Evolutionary conservation across 2,329 filamentous ascomycete genomes (phyloP).

Genomic region (Alternaria angustiovoidea): DNA sequence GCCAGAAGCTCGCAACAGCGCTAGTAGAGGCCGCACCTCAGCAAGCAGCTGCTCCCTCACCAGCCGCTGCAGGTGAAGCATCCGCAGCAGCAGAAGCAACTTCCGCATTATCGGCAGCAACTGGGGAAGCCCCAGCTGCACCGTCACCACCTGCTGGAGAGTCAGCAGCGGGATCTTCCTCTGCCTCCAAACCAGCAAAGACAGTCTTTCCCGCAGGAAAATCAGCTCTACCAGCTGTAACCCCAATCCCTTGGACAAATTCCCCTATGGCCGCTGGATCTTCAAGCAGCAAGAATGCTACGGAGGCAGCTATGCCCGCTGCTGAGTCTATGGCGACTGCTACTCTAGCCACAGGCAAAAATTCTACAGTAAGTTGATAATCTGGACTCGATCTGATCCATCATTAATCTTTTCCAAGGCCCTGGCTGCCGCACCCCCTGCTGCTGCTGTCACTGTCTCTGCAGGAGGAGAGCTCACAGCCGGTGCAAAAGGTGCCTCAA

Average conservation of each 20-base stretch:
- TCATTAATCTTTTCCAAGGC: not conserved
- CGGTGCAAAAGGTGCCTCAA: conserved; percentile 18
- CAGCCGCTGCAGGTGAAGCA: not conserved
- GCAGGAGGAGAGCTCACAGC: conserved; percentile 23
- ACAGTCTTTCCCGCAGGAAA: conserved; percentile 7
- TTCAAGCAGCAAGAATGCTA: not conserved
- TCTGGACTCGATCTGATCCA: not conserved
- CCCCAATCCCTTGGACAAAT: conserved; percentile 10
- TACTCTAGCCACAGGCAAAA: conserved; percentile 16
- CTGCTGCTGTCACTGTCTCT: conserved; percentile 22
- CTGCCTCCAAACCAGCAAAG: not conserved
- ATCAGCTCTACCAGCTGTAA: conserved; percentile 14
- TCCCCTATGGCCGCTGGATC: conserved; percentile 1
- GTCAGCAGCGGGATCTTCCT: not conserved
- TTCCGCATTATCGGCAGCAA: not conserved
- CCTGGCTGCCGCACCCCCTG: not conserved
- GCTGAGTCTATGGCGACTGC: conserved; percentile 1
- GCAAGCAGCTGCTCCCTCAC: conserved; percentile 10
- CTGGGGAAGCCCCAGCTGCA: not conserved
- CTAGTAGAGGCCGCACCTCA: conserved; percentile 18
- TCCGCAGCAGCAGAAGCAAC: not conserved
- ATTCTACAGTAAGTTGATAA: conserved; percentile 23
- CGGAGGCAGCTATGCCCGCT: not conserved
- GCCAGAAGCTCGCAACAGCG: conserved; percentile 12
- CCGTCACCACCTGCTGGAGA: not conserved